A percentile compares a stretch with the other conserved stretches of the same genome.
Evolutionary conservation across 805 yeast genomes (phyloP).

Genomic region (Saccharomycopsis sp.): DNA sequence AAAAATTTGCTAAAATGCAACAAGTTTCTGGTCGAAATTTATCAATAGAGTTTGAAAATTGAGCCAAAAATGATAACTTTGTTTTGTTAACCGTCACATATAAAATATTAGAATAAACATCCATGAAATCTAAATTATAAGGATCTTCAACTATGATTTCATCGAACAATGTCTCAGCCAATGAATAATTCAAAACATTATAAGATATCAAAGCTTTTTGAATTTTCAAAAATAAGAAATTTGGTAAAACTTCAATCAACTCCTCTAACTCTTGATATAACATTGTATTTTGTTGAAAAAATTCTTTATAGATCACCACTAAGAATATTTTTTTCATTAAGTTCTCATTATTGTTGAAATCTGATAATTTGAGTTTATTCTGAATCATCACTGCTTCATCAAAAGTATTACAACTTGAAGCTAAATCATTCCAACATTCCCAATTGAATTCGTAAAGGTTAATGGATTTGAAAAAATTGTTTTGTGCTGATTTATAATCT

Average conservation of each 20-base stretch:
- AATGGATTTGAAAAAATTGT: conserved; percentile 49
- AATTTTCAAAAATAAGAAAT: conserved; percentile 59
- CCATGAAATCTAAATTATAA: conserved; percentile 80
- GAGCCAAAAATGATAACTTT: conserved; percentile 79
- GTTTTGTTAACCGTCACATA: conserved; percentile 88
- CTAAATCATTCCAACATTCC: conserved; percentile 86
- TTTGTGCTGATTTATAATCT: conserved; percentile 50
- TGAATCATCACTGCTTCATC: conserved; percentile 44
- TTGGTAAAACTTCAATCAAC: conserved; percentile 51
- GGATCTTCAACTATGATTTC: conserved; percentile 67
- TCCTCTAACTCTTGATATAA: conserved; percentile 39
- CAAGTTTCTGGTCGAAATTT: conserved; percentile 90
- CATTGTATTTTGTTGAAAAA: conserved; percentile 56
- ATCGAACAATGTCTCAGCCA: conserved; percentile 74
- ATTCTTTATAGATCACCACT: conserved; percentile 63
- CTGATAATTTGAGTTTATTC: conserved; percentile 22
- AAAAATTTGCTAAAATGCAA: conserved; percentile 88
- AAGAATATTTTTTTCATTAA: conserved; percentile 41
- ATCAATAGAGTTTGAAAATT: conserved; percentile 71
- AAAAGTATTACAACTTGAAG: conserved; percentile 46
- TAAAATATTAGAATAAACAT: conserved; percentile 85
- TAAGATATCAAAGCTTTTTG: conserved; percentile 78
- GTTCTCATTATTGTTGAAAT: neutral
- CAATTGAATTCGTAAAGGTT: conserved; percentile 74
- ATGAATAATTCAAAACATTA: conserved; percentile 74